Evolutionary conservation across 2,329 filamentous ascomycete genomes (phyloP), one percentile per base, ranked within the genome.

Genomic region (Pseudogymnoascus sp.): DNA sequence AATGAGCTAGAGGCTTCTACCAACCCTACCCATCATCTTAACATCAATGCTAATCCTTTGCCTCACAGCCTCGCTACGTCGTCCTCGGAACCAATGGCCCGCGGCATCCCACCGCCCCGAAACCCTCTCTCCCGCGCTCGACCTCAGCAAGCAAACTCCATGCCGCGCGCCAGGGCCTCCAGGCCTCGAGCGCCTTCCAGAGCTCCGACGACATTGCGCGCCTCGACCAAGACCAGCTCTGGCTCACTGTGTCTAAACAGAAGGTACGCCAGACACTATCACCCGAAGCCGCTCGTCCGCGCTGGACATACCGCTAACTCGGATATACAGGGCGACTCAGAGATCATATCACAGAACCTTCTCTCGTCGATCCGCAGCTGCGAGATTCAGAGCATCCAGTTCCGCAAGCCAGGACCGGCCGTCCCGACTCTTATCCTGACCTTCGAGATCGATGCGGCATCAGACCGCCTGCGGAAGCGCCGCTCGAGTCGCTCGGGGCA

Each of bases 401-500:
- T 86, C 67, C 81, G 83, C 58, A 87, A 87, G 67, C 82, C 86
- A 67, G 81, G 80, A 0, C 79, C 82, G 9, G 75, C 80, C 4
- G 72, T 84, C 6, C 83, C 83, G 1, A 87, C 85, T 5, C 76
- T 88, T 11, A 75, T 85, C 50, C 69, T 87, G 37, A 81, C 64
- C 61, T 73, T 87, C 57, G 76, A 77, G 20, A 76, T 77, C 18
- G 79, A 81, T 65, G 75, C 78, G 0, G 66, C 72, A 7, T 76
- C 78, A 37, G 83, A 87, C 65, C 86, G 83, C 69, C 75, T 84
- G 64, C 80, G 82, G 61, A 87, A 86, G 67, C 80, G 85, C 58
- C 78, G 85, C 63, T 87, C 85, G 53, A 87, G 84, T 66, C 78
- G 84, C 63, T 82, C 85, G 3, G 79, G 81, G 3, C 82, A 81